Percentiles rank a stretch among this genome's conserved stretches.
Conservation (phyloP, 2,329 filamentous ascomycete species). For the Fusarium xyrophilum region DNA sequence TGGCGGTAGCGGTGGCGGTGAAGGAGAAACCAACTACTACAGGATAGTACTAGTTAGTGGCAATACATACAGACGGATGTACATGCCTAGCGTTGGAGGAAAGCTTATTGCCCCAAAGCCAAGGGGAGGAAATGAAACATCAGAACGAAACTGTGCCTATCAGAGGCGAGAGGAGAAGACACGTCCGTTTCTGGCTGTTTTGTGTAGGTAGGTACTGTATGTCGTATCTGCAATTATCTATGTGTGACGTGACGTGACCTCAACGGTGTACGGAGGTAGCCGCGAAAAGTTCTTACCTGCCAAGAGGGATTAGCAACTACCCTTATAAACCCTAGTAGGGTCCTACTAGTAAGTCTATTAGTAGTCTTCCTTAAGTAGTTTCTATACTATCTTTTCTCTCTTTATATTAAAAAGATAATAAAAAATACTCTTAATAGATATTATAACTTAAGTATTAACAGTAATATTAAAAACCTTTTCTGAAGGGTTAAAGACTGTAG, state of each 20-base stretch:
- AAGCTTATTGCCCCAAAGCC: constrained; percentile 27
- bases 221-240: background rate
- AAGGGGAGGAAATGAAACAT: constrained; percentile 8
- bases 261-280: background rate
- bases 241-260: background rate
- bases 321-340: no score
- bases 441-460: no score
- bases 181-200: constrained; percentile 13
- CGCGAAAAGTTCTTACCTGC: no score
- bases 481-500: no score
- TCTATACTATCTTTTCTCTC: no score
- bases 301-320: no score
- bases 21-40: background rate
- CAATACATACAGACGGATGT: background rate
- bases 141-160: background rate
- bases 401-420: no score
- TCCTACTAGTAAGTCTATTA: no score
- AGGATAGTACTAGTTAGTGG: constrained; percentile 17
- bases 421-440: no score
- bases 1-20: constrained; percentile 2
- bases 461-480: no score
- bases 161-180: background rate
- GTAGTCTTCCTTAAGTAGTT: no score
- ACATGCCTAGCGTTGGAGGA: constrained; percentile 24
- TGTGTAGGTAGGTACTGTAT: no score